phyloP scores from a whole-genome alignment of 805 yeast genomes.

The Wickerhamiella shivajii region DNA sequence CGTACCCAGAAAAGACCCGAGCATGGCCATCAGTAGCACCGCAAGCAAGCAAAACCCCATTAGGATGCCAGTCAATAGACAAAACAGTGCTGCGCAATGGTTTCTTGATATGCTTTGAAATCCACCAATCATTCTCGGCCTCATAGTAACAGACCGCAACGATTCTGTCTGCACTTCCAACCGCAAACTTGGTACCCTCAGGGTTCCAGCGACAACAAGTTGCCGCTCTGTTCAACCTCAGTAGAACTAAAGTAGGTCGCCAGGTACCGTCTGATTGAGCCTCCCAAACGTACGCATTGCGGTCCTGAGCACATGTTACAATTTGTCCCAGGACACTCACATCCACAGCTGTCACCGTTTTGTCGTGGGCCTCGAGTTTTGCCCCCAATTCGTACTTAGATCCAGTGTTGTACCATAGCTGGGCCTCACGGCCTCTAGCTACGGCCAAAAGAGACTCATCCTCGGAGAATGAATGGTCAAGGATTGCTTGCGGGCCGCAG shows the following conservation, averaged over 20 bases:
- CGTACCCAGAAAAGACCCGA: constrained; percentile 73
- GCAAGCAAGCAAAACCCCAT: constrained; percentile 70
- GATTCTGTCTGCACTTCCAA: constrained; percentile 87
- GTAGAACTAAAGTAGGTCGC: constrained; percentile 81
- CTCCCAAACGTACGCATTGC: constrained; percentile 96
- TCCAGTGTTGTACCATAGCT: constrained; percentile 47
- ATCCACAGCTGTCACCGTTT: constrained; percentile 88
- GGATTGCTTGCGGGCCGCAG: constrained; percentile 72
- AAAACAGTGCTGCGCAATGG: constrained; percentile 83
- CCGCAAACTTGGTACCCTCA: constrained; percentile 88
- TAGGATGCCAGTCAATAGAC: constrained; percentile 83
- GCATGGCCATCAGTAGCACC: constrained; percentile 93
- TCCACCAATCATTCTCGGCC: constrained; percentile 98
- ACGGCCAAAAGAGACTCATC: constrained; percentile 59
- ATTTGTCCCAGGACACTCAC: constrained; percentile 68
- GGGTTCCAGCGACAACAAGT: constrained; percentile 94
- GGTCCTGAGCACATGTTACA: constrained; percentile 93
- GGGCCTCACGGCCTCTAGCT: constrained; percentile 64
- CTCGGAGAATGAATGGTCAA: constrained; percentile 76
- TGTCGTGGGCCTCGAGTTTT: constrained; percentile 56
- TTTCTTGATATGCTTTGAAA: constrained; percentile 89
- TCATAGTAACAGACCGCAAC: constrained; percentile 95
- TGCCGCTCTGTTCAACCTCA: constrained; percentile 91
- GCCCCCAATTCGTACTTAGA: constrained; percentile 47
- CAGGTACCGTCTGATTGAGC: constrained; percentile 44